A percentile compares a stretch with the other conserved stretches of the same genome.
Evolutionary conservation across 1,139 yeast species (phyloP).

Genomic region (Blastobotrys buckinghamii): DNA sequence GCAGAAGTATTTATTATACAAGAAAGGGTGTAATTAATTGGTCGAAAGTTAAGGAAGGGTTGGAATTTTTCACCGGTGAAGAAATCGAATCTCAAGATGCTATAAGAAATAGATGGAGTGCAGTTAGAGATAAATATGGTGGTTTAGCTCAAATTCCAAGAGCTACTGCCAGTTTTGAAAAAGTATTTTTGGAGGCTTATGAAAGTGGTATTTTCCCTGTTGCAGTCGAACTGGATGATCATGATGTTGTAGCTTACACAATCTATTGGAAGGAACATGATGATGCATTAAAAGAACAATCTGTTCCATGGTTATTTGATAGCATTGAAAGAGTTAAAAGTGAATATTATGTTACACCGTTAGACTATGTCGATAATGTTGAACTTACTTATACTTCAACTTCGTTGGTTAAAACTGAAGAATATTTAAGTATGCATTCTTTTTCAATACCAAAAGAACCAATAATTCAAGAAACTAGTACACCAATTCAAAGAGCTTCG

Average conservation of each 20-base stretch:
- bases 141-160: conserved; percentile 44
- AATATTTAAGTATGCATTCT: conserved; percentile 18
- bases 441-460: conserved; percentile 9
- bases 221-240: conserved; percentile 40
- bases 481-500: conserved; percentile 22
- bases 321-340: background rate
- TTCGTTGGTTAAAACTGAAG: conserved; percentile 30
- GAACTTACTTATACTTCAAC: conserved; percentile 20
- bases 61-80: conserved; percentile 26
- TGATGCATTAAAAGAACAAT: conserved; percentile 20
- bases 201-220: conserved; percentile 43
- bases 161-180: conserved; percentile 56
- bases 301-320: conserved; percentile 35
- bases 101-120: conserved; percentile 56
- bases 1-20: conserved; percentile 46
- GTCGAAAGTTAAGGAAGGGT: conserved; percentile 45
- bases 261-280: conserved; percentile 55
- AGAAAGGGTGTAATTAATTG: conserved; percentile 47
- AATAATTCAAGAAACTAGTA: background rate
- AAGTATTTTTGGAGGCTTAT: conserved; percentile 47
- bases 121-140: conserved; percentile 52
- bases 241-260: conserved; percentile 45
- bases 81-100: conserved; percentile 35
- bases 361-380: conserved; percentile 11
- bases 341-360: conserved; percentile 29